Evolutionary conservation across 345 rosid species (phyloP).

Genomic region (Pseudoturritis turrita): DNA sequence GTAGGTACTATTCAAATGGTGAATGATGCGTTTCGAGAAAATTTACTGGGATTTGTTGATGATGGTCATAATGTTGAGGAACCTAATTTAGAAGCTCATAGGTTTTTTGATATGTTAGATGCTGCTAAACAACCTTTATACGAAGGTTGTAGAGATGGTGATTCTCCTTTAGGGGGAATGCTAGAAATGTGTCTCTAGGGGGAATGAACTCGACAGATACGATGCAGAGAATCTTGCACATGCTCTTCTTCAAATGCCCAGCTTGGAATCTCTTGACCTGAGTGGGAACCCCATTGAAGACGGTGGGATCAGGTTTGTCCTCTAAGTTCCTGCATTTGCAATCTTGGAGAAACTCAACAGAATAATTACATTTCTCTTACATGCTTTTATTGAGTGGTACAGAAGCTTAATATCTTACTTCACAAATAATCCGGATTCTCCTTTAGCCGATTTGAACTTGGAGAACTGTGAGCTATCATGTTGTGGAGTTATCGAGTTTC

Average conservation of each 20-base stretch:
- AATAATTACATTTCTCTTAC: constrained; percentile 21
- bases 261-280: constrained; percentile 67
- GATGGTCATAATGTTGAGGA: no score
- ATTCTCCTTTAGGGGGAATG: no score
- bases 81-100: no score
- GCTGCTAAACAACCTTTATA: no score
- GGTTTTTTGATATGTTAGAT: no score
- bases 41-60: no score
- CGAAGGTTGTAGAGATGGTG: no score
- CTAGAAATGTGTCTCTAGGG: constrained; percentile 41
- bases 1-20: no score
- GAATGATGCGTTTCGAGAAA: no score
- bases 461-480: constrained; percentile 76
- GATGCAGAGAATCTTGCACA: constrained; percentile 56
- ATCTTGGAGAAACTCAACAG: not conserved
- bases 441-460: constrained; percentile 53
- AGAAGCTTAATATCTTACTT: constrained; percentile 74
- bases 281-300: constrained; percentile 82
- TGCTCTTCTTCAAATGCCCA: constrained; percentile 58
- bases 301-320: constrained; percentile 66
- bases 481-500: constrained; percentile 52
- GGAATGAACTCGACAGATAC: constrained; percentile 58
- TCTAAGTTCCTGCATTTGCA: constrained; percentile 15
- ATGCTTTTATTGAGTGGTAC: constrained; percentile 28
- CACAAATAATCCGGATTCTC: constrained; percentile 41